Percentiles rank a stretch among this genome's conserved stretches.
These are phyloP conservation scores for Cyclotella cryptica DNA, from an alignment of 108 stramenopile genomes.

Conservation along the genomic window DNA sequence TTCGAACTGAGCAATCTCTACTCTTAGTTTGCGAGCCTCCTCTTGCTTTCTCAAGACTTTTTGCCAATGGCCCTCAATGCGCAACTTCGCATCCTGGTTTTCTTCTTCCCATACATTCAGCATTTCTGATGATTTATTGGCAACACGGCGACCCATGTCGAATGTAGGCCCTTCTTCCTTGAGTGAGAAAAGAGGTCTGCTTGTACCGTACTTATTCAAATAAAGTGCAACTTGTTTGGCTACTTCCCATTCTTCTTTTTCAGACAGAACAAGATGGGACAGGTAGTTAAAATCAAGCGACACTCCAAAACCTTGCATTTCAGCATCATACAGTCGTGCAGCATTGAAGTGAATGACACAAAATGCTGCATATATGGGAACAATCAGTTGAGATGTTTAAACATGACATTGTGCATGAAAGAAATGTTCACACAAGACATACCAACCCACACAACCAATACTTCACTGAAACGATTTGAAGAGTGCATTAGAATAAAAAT, in stretches of 20 bases:
- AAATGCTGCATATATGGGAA: conserved; percentile 16
- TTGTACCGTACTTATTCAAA: conserved; percentile 13
- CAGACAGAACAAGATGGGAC: conserved; percentile 40
- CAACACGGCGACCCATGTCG: conserved; percentile 18
- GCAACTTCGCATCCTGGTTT: conserved; percentile 17
- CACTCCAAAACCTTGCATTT: conserved; percentile 36
- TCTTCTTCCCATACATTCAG: conserved; percentile 25
- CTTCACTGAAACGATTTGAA: conserved; percentile 34
- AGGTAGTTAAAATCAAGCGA: conserved; percentile 33
- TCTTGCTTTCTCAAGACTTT: conserved; percentile 40
- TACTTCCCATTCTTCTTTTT: conserved; percentile 40
- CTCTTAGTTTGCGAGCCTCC: background rate
- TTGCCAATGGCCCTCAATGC: conserved; percentile 42
- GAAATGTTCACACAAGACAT: background rate
- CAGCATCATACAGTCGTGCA: background rate
- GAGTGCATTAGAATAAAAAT: background rate
- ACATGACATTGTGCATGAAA: background rate
- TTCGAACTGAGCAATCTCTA: conserved; percentile 11
- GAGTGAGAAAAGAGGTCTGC: conserved; percentile 33
- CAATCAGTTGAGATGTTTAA: background rate
- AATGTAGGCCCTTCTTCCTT: conserved; percentile 31
- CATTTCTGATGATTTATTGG: conserved; percentile 23
- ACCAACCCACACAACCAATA: conserved; percentile 53
- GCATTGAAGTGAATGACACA: conserved; percentile 40
- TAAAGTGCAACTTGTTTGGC: conserved; percentile 21